Percentiles rank a stretch among this genome's conserved stretches.
Evolutionary conservation across 805 yeast genomes (phyloP).

Genomic region (Yarrowia osloensis): DNA sequence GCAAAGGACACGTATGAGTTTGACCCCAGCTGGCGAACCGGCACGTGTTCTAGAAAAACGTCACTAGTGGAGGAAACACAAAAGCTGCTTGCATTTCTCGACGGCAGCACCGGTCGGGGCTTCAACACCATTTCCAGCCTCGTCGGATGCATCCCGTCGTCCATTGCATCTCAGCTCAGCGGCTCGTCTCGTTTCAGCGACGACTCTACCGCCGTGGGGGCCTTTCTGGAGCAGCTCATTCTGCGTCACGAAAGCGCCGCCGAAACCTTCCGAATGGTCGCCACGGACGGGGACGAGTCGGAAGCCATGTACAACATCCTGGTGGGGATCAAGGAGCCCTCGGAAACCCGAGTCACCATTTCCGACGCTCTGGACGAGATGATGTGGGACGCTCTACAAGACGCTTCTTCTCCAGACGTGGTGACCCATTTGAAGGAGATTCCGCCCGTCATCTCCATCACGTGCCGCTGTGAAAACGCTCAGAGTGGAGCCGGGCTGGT

Average conservation of each 20-base stretch:
- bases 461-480: conserved; percentile 38
- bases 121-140: conserved; percentile 34
- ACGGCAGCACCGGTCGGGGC: conserved; percentile 38
- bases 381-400: conserved; percentile 34
- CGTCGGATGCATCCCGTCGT: conserved; percentile 11
- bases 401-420: conserved; percentile 11
- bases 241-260: not conserved
- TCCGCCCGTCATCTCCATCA: conserved; percentile 35
- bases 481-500: conserved; percentile 36
- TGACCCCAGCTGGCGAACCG: conserved; percentile 39
- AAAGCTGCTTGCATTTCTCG: conserved; percentile 41
- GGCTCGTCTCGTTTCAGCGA: conserved; percentile 31
- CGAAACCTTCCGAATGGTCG: conserved; percentile 22
- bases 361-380: conserved; percentile 36
- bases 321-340: not conserved
- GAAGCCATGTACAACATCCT: conserved; percentile 17
- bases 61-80: conserved; percentile 39
- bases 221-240: conserved; percentile 32
- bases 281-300: conserved; percentile 31
- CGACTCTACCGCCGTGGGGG: conserved; percentile 32
- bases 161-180: conserved; percentile 4
- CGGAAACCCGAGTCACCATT: conserved; percentile 32
- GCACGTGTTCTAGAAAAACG: conserved; percentile 33
- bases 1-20: conserved; percentile 36
- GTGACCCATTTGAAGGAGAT: conserved; percentile 34